Evolutionary conservation across 257 asterid species (phyloP).

Genomic region (Gentiana dahurica): DNA sequence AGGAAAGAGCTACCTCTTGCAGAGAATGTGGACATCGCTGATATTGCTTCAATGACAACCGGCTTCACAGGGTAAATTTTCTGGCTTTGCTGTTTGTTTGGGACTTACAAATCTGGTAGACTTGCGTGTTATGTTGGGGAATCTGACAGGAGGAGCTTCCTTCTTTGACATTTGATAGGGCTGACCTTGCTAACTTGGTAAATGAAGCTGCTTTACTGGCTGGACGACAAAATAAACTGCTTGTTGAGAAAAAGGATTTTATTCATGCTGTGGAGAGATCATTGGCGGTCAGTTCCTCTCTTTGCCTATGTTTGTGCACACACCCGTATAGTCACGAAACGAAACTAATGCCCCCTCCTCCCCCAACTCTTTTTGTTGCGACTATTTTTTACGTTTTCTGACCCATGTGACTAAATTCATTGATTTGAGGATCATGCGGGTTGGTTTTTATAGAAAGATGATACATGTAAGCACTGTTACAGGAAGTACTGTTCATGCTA

Average conservation of each 20-base stretch:
- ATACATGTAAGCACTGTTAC: not conserved
- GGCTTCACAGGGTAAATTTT: conserved; percentile 91
- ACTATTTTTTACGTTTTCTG: not conserved
- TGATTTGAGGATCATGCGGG: too few species aligned
- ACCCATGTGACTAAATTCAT: too few species aligned
- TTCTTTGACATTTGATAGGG: conserved; percentile 48
- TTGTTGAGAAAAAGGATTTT: conserved; percentile 85
- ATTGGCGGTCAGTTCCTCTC: conserved; percentile 52
- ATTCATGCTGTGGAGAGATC: conserved; percentile 96
- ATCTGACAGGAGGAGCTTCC: conserved; percentile 1
- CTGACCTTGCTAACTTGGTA: conserved; percentile 97
- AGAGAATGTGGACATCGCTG: conserved; percentile 62
- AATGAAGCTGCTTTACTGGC: conserved; percentile 99
- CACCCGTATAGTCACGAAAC: not conserved
- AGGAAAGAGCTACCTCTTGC: conserved; percentile 93
- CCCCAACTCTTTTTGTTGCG: not conserved
- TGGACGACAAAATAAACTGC: conserved; percentile 63
- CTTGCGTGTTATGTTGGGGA: not conserved
- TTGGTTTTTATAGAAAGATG: too few species aligned
- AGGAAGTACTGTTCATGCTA: too few species aligned
- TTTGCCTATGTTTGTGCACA: conserved; percentile 3
- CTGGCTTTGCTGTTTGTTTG: conserved; percentile 4
- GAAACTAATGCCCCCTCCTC: too few species aligned
- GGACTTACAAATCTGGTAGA: not conserved
- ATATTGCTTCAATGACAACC: conserved; percentile 92